Evolutionary conservation across 371 early-diverging fungal genomes (phyloP).

Genomic region (Mortierella sp.): DNA sequence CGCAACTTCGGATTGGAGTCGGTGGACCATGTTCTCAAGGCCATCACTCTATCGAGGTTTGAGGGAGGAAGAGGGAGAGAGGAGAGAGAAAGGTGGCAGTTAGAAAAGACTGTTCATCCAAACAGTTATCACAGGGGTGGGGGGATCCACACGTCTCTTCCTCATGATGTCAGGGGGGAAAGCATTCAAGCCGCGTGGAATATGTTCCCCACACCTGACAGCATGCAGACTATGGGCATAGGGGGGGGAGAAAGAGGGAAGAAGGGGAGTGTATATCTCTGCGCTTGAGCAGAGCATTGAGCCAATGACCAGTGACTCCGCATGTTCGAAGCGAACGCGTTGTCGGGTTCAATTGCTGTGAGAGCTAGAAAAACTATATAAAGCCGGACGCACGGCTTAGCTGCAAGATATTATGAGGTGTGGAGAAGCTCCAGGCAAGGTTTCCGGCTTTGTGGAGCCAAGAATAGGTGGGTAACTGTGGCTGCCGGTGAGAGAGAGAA

Average conservation of each 20-base stretch:
- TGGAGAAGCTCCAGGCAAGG: too few species aligned
- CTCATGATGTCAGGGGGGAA: neutral
- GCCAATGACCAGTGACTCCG: slow-evolving; percentile 37
- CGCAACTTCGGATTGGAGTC: slow-evolving; percentile 48
- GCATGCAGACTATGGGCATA: neutral
- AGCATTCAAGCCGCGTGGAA: neutral
- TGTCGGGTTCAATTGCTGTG: neutral
- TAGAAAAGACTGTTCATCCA: too few species aligned
- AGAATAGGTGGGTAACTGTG: too few species aligned
- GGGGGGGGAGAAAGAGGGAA: neutral
- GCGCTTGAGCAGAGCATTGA: slow-evolving; percentile 2
- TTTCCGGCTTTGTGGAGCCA: too few species aligned
- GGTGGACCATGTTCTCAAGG: slow-evolving; percentile 39
- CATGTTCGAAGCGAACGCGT: slow-evolving; percentile 5
- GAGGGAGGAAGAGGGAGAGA: neutral
- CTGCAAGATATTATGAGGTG: too few species aligned
- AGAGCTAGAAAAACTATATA: neutral
- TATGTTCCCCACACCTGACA: neutral
- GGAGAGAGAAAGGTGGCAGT: neutral
- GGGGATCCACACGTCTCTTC: neutral
- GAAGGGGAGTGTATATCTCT: slow-evolving; percentile 7
- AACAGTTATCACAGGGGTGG: too few species aligned
- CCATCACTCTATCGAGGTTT: slow-evolving; percentile 30
- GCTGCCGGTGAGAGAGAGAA: too few species aligned
- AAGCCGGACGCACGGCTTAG: too few species aligned